A percentile compares a stretch with the other conserved stretches of the same genome.
Evolutionary conservation across 306 rosid species (phyloP).

Genomic region (Cicer arietinum): DNA sequence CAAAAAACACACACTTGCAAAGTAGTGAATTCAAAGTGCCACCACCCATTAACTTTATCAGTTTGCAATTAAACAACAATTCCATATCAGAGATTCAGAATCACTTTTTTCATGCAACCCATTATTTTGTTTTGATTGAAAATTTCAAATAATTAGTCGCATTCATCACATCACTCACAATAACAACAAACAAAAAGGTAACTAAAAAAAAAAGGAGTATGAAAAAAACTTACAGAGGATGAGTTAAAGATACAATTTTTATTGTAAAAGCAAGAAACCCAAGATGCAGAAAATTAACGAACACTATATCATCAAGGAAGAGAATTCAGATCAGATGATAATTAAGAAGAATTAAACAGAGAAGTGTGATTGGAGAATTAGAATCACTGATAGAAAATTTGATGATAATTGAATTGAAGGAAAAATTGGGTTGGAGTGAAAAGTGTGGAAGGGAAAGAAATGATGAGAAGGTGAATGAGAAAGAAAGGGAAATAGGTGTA

Average conservation of each 20-base stretch:
- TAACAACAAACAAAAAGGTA: background rate
- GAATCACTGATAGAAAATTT: constrained; percentile 11
- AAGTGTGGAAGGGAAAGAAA: background rate
- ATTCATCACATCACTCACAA: too few species aligned
- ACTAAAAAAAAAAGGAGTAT: background rate
- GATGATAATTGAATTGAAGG: constrained; percentile 22
- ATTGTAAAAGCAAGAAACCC: constrained; percentile 7
- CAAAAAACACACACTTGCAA: constrained; percentile 61
- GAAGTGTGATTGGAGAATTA: background rate
- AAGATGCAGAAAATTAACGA: background rate
- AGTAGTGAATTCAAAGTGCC: constrained; percentile 53
- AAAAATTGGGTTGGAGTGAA: background rate
- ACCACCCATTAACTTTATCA: constrained; percentile 45
- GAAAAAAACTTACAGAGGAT: background rate
- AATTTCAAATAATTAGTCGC: too few species aligned
- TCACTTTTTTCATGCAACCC: constrained; percentile 5
- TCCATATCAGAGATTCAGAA: constrained; percentile 50
- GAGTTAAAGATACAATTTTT: background rate
- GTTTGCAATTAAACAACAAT: constrained; percentile 48
- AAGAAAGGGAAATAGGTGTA: background rate
- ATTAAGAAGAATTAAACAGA: background rate
- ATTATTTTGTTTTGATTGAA: constrained; percentile 7
- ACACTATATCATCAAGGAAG: background rate
- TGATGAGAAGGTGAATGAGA: constrained; percentile 1
- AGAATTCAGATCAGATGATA: background rate